Conservation (phyloP, 2,329 filamentous ascomycete species). For the Purpureocillium lavendulum region DNA sequence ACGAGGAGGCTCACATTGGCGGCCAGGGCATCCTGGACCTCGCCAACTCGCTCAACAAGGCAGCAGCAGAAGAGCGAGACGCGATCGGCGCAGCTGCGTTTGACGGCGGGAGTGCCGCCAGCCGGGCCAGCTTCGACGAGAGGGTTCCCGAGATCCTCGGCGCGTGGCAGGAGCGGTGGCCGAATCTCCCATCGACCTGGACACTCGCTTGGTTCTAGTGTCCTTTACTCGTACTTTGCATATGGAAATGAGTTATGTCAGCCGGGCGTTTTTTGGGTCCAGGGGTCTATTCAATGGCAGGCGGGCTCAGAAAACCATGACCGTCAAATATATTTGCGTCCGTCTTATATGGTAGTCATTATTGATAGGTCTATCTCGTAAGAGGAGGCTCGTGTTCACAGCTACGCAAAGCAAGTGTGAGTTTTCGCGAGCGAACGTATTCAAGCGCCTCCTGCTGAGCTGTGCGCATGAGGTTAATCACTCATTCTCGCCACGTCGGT, state of each 20-base stretch:
- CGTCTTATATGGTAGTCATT: too few relatives aligned
- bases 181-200: conserved; percentile 84
- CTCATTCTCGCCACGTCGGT: too few relatives aligned
- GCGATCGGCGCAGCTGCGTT: conserved; percentile 56
- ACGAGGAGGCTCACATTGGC: conserved; percentile 88
- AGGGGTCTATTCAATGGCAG: too few relatives aligned
- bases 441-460: too few relatives aligned
- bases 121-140: conserved; percentile 78
- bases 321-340: too few relatives aligned
- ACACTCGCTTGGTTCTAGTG: conserved; percentile 85
- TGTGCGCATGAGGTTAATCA: too few relatives aligned
- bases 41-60: conserved; percentile 74
- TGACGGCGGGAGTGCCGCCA: conserved; percentile 58
- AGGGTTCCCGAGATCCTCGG: conserved; percentile 85
- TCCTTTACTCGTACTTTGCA: background rate
- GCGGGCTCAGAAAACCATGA: too few relatives aligned
- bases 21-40: conserved; percentile 89
- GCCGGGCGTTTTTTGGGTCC: too few relatives aligned
- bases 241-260: background rate
- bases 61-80: conserved; percentile 68
- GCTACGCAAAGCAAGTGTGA: too few relatives aligned
- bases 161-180: conserved; percentile 92
- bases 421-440: too few relatives aligned
- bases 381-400: too few relatives aligned
- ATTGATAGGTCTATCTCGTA: too few relatives aligned